These are phyloP conservation scores for Diplodia intermedia DNA, from an alignment of 2,329 filamentous ascomycete genomes.

Conservation along the genomic window DNA sequence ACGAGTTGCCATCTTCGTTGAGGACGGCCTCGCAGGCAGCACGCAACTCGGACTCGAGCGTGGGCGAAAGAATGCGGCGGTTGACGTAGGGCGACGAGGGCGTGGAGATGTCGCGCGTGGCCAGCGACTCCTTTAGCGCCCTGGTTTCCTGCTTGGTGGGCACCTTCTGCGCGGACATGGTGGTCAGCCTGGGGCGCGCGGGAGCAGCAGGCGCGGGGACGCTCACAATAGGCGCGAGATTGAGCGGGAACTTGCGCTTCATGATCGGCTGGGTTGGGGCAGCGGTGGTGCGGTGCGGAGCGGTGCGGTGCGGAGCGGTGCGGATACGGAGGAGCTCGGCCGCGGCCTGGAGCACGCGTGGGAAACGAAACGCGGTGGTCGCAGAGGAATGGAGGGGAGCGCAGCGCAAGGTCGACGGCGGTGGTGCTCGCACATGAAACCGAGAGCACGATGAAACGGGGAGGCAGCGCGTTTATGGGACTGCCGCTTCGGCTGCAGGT, in stretches of 20 bases:
- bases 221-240: slow-evolving; percentile 50
- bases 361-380: slow-evolving; percentile 21
- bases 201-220: too few relatives aligned
- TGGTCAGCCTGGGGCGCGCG: background rate
- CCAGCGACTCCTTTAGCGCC: slow-evolving; percentile 40
- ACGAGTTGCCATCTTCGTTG: slow-evolving; percentile 51
- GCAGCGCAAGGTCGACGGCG: slow-evolving; percentile 1
- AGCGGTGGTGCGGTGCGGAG: background rate
- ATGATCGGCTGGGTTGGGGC: slow-evolving; percentile 37
- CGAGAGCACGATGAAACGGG: slow-evolving; percentile 25
- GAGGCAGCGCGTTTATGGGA: slow-evolving; percentile 24
- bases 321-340: slow-evolving; percentile 4
- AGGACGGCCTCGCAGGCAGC: slow-evolving; percentile 53
- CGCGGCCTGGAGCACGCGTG: slow-evolving; percentile 19
- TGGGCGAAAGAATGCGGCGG: slow-evolving; percentile 51
- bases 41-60: slow-evolving; percentile 55
- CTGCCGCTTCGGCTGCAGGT: slow-evolving; percentile 24
- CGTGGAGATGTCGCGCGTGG: slow-evolving; percentile 43
- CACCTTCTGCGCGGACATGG: slow-evolving; percentile 42
- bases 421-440: slow-evolving; percentile 29
- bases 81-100: slow-evolving; percentile 52
- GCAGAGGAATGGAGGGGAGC: slow-evolving; percentile 24
- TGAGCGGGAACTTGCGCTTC: slow-evolving; percentile 56
- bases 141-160: slow-evolving; percentile 42
- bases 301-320: background rate